Base-by-base conservation (phyloP, 352 stramenopile species). In the Pythium aristosporum region DNA sequence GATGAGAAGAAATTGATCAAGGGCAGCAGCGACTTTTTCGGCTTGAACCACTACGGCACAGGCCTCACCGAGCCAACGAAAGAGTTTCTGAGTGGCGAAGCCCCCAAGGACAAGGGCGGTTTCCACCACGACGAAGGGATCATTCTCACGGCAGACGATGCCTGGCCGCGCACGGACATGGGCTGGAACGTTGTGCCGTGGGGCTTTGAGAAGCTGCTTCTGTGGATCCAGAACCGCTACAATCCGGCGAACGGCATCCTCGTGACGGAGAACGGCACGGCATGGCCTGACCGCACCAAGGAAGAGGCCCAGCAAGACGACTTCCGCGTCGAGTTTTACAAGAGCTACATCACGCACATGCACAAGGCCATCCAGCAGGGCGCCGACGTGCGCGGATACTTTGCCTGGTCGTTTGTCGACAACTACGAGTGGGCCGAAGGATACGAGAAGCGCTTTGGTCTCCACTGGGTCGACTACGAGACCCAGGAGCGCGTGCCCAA, bases 371-470 rank as follows among this genome's bases (percentile, higher is more conserved):
- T 86, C 34, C 54, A 68, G 23, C 57, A 87, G 25, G 79, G 77
- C 21, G 81, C 75, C 16, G 79, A 90, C 46, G 79, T 90, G 50
- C 78, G 78, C 23, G 90, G 87, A 5, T 98, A 98, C 69, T 96
- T 94, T 72, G 88, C 87, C 18, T 98, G 94, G 92, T 92, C 77
- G 42, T 87, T 98, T 30, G 68, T 98, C 51, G 94, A 98, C 69
- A 98, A 98, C 18, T 98, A 97, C 72, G 94, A 99, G 69, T 99
- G 96, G 96, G 76, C 91, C 37, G 68, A 72, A 7, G 78, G 77
- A 46, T 88, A 82, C 67, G 63, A 51, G 32, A 85, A 84, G 65
- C 80, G 78, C 39, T 87, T 89, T 43, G 78, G 80, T 0, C 48
- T 87, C 28, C 58, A 79, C 53, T 87, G 73, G 71, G 79, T 90